phyloP scores from a whole-genome alignment of 768 basidiomycete species.

The Mycena rosella region DNA sequence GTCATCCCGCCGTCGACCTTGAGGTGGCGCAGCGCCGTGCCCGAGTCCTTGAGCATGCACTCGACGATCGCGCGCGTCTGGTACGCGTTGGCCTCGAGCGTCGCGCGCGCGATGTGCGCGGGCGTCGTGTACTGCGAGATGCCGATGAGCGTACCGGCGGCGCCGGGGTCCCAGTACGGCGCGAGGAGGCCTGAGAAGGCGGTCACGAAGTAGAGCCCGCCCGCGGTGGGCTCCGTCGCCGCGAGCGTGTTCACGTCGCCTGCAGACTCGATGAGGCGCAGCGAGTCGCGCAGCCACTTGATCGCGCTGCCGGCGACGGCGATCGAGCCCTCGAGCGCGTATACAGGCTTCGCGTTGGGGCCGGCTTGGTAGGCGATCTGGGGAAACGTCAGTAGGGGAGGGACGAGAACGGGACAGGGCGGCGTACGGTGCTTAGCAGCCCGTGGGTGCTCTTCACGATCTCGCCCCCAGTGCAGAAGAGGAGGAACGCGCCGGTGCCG shows the following conservation, averaged over 20 bases:
- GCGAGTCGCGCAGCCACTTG: slow-evolving; percentile 96
- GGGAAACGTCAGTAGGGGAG: slow-evolving; percentile 26
- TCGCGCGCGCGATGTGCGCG: slow-evolving; percentile 93
- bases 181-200: slow-evolving; percentile 97
- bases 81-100: slow-evolving; percentile 95
- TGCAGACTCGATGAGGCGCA: slow-evolving; percentile 85
- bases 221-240: slow-evolving; percentile 78
- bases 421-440: slow-evolving; percentile 84
- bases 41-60: slow-evolving; percentile 94
- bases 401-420: neutral
- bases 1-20: slow-evolving; percentile 99
- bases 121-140: slow-evolving; percentile 91
- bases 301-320: slow-evolving; percentile 96
- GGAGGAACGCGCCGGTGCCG: slow-evolving; percentile 95
- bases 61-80: slow-evolving; percentile 96
- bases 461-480: slow-evolving; percentile 94
- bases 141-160: slow-evolving; percentile 88
- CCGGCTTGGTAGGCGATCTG: slow-evolving; percentile 94
- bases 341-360: slow-evolving; percentile 80
- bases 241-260: slow-evolving; percentile 90
- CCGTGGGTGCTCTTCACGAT: slow-evolving; percentile 90
- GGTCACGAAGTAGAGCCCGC: slow-evolving; percentile 96
- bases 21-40: slow-evolving; percentile 81
- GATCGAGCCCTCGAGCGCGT: slow-evolving; percentile 95
- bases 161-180: slow-evolving; percentile 97